Base-by-base conservation (phyloP, 2,329 filamentous ascomycete genomes). In the Trichoderma guizhouense region DNA sequence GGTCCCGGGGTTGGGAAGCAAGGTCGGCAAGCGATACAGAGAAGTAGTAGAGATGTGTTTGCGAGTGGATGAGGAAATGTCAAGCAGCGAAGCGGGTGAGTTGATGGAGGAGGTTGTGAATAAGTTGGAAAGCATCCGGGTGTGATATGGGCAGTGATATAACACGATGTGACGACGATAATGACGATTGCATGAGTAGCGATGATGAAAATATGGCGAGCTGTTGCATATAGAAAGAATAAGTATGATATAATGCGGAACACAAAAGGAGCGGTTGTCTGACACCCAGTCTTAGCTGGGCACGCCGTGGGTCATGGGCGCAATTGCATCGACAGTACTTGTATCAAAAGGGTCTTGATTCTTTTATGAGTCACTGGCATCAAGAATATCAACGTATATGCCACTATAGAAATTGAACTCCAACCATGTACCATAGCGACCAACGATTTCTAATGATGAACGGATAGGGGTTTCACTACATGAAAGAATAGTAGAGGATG, bases 41-140 rank as follows among this genome's bases (percentile, higher is more conserved):
- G 78, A 82, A 28, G 81, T 84, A 5, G 83, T 85, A 7, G 82
- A 83, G 71, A 79, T 79, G 72, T 85, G 83, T 71, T 75, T 85
- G 5, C 75, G 75, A 43, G 82, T 77, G 11, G 79, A 75, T 24
- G 82, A 83, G 61, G 79, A 82, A n/a, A 76, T 83, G 71, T 77
- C 77, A 14, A 79, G 79, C 32, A 75, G 76, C 6, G 82, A 84
- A 66, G 81, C 80, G 12, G 80, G 79, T 1, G 79, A 81, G 69
- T 69, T 84, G 53, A 83, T 85, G 80, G 82, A 84, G 72, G 81
- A 76, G 61, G 82, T 84, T 4, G 84, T 85, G 15, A 76, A 78
- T 11, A 81, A 76, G 28, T 74, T 84, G 24, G 83, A 85, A 73
- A 79, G 79, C 26, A 81, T 84, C 36, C 75, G 74, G 9, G 75